phyloP scores from a whole-genome alignment of 202 grass and related monocot genomes.

The Dendrocalamus latiflorus region DNA sequence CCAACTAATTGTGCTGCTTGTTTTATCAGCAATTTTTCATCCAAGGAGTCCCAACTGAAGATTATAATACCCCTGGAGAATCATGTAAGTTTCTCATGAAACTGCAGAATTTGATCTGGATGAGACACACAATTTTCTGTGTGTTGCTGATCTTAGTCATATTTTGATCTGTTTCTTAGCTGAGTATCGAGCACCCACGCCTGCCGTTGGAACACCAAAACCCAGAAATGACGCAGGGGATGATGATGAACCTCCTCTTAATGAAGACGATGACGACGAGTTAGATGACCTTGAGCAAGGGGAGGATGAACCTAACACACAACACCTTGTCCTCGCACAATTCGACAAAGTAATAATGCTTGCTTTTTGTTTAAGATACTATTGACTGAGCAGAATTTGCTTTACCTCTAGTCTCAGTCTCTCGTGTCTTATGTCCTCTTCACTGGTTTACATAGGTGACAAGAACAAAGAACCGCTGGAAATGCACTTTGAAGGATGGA shows the following conservation, averaged over 20 bases:
- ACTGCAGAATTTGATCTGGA: background rate
- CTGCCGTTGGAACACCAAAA: constrained; percentile 57
- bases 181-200: constrained; percentile 71
- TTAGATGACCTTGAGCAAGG: constrained; percentile 72
- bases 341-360: constrained; percentile 76
- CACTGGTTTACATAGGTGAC: constrained; percentile 58
- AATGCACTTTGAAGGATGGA: constrained; percentile 96
- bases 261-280: constrained; percentile 90
- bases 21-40: constrained; percentile 57
- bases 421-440: constrained; percentile 12
- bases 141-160: constrained; percentile 3
- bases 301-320: constrained; percentile 75
- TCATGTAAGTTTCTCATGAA: constrained; percentile 55
- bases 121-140: background rate
- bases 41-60: constrained; percentile 66
- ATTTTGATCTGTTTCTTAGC: constrained; percentile 37
- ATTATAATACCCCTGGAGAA: constrained; percentile 93
- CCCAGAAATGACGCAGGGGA: constrained; percentile 49
- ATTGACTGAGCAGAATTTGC: background rate
- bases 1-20: constrained; percentile 7
- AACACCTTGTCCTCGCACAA: constrained; percentile 89
- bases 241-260: constrained; percentile 96
- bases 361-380: constrained; percentile 7
- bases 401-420: constrained; percentile 4
- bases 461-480: constrained; percentile 97